A percentile compares a stretch with the other conserved stretches of the same genome.
These are phyloP conservation scores for Theileria annulata DNA, from an alignment of 169 alveolate species.

Conservation along the genomic window DNA sequence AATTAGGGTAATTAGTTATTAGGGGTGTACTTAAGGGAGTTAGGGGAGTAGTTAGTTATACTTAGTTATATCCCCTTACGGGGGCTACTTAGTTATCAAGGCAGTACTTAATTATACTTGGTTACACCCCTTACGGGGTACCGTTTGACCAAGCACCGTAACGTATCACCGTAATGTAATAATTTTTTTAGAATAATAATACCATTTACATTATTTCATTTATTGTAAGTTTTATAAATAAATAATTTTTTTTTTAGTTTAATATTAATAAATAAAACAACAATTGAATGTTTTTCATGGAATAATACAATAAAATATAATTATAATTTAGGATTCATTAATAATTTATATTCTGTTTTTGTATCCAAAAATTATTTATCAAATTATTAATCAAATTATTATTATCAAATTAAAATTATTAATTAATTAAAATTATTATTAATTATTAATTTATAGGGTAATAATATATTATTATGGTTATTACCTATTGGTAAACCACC, in stretches of 20 bases:
- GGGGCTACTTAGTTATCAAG: no score
- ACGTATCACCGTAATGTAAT: neutral
- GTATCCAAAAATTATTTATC: constrained; percentile 12
- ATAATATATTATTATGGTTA: constrained; percentile 45
- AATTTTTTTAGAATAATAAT: constrained; percentile 37
- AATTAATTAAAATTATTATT: no score
- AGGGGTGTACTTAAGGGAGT: no score
- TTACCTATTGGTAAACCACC: constrained; percentile 51
- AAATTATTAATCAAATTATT: no score
- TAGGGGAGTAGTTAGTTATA: no score
- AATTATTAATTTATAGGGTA: constrained; percentile 31
- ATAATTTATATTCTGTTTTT: constrained; percentile 40
- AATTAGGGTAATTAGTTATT: no score
- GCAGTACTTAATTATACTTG: no score
- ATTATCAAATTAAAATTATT: no score
- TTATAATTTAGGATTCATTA: constrained; percentile 51
- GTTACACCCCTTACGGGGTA: no score
- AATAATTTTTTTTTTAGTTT: constrained; percentile 18
- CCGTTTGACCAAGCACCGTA: no score
- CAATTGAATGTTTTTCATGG: constrained; percentile 58
- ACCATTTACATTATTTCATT: constrained; percentile 63
- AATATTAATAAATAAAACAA: constrained; percentile 44
- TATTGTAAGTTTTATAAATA: constrained; percentile 25
- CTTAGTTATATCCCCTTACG: no score
- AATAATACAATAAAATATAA: constrained; percentile 13